These are phyloP conservation scores for Diaporthe australafricana DNA, from an alignment of 2,329 filamentous ascomycete genomes.

Conservation along the genomic window DNA sequence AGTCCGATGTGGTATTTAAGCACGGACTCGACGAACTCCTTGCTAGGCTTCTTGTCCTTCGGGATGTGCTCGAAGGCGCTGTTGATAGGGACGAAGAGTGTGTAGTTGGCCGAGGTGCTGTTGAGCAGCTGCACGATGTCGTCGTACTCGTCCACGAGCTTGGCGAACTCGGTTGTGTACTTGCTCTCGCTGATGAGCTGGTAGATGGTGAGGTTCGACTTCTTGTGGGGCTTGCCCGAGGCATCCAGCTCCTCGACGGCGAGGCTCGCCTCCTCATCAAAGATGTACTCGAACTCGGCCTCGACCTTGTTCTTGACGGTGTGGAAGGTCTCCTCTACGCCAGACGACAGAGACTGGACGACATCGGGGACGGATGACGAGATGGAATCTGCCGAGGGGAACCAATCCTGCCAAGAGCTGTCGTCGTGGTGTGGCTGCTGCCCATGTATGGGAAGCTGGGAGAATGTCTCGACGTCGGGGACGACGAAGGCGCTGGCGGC, in stretches of 20 bases:
- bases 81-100: constrained; percentile 84
- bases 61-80: constrained; percentile 76
- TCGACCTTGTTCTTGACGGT: constrained; percentile 33
- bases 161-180: constrained; percentile 80
- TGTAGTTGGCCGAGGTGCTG: constrained; percentile 78
- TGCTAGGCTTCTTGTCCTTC: constrained; percentile 69
- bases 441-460: constrained; percentile 38
- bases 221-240: constrained; percentile 42
- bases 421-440: constrained; percentile 32
- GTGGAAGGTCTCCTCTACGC: constrained; percentile 36
- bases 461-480: constrained; percentile 37
- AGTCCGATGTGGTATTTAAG: constrained; percentile 81
- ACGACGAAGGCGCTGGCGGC: constrained; percentile 41
- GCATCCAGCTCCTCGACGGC: constrained; percentile 12
- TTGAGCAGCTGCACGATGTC: constrained; percentile 81
- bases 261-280: constrained; percentile 43
- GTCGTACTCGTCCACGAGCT: constrained; percentile 78
- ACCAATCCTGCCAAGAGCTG: constrained; percentile 35
- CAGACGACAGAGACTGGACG: constrained; percentile 34
- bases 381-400: constrained; percentile 37
- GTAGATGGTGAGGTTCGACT: constrained; percentile 80
- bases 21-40: constrained; percentile 76
- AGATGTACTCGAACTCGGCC: constrained; percentile 45
- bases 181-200: constrained; percentile 81
- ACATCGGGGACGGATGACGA: constrained; percentile 31